Evolutionary conservation across 352 stramenopile genomes (phyloP), one percentile per base, ranked within the genome.

Genomic region (Phytopythium sindhum): DNA sequence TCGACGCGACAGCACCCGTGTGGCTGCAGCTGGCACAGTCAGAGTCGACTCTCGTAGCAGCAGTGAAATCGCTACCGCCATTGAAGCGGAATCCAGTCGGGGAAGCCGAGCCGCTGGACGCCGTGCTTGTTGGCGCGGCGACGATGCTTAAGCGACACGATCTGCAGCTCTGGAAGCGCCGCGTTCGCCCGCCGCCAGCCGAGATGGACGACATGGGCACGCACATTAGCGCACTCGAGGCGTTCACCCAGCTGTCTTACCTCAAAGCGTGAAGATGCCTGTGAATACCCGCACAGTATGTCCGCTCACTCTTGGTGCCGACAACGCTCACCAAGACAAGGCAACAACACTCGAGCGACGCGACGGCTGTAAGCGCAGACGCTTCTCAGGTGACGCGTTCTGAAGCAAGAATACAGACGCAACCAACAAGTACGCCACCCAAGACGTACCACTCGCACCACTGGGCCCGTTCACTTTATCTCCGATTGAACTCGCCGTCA

Each of bases 11-110:
- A 1, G 88, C 86, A 76, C 57, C 74, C 17, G 72, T 70, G 50
- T 93, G 82, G 82, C 66, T 91, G 29, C 70, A 81, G 47, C 69
- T 93, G 45, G 77, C 75, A 0, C 69, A 81, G 47, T 75, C 90
- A 19, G 44, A 88, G 52, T 71, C 73, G 12, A 60, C 89, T 7
- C 74, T 79, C 60, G 64, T 61, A 15, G 14, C 33, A 1, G 54
- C 54, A 2, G n/a, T 24, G 11, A 31, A 50, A 6, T 31, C 29
- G 51, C 50, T 61, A 24, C 42, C 21, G 53, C 37, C 37, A 15
- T 23, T 6, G 26, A 10, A 41, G 31, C 12, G n/a, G 4, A 10
- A 55, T 5, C 0, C 15, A 11, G 24, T 48, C n/a, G 44, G 42
- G 7, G 11, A 60, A 35, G 33, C 9, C 17, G 29, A 47, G 19